Conservation (phyloP, 2,329 filamentous ascomycete genomes). For the Botrytis sinoallii region DNA sequence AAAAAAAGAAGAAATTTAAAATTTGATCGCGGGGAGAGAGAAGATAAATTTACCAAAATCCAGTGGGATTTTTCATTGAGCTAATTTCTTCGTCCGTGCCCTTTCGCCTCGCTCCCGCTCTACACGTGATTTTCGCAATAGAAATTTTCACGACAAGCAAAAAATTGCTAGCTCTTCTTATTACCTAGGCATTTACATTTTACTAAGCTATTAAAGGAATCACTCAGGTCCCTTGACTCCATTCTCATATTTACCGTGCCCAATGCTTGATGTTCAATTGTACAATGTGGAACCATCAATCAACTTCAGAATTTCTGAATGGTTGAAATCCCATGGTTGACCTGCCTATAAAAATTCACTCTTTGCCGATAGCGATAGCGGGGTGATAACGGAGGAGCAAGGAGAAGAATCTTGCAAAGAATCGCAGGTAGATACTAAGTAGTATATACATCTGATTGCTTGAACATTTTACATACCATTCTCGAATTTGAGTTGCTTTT, state of each 20-base stretch:
- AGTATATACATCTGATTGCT: neutral
- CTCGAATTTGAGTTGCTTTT: neutral
- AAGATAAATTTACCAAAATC: constrained; percentile 13
- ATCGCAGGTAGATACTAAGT: neutral
- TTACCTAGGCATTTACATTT: neutral
- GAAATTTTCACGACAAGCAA: constrained; percentile 2
- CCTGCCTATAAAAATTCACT: neutral
- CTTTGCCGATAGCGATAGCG: constrained; percentile 10
- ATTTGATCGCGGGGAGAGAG: constrained; percentile 23
- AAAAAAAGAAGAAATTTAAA: constrained; percentile 12
- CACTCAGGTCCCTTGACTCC: neutral
- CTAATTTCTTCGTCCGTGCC: constrained; percentile 11
- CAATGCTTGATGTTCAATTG: neutral
- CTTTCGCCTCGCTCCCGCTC: constrained; percentile 5
- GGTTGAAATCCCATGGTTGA: neutral
- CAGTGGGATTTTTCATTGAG: constrained; percentile 15
- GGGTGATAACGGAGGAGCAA: neutral
- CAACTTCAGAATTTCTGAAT: neutral
- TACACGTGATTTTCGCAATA: neutral
- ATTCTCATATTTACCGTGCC: neutral
- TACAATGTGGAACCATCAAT: neutral
- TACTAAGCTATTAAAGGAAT: neutral
- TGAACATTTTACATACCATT: neutral
- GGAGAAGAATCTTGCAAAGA: neutral
- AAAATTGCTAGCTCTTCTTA: neutral